phyloP scores from a whole-genome alignment of 2,329 filamentous ascomycete species.

The Stachybotrys elegans region DNA sequence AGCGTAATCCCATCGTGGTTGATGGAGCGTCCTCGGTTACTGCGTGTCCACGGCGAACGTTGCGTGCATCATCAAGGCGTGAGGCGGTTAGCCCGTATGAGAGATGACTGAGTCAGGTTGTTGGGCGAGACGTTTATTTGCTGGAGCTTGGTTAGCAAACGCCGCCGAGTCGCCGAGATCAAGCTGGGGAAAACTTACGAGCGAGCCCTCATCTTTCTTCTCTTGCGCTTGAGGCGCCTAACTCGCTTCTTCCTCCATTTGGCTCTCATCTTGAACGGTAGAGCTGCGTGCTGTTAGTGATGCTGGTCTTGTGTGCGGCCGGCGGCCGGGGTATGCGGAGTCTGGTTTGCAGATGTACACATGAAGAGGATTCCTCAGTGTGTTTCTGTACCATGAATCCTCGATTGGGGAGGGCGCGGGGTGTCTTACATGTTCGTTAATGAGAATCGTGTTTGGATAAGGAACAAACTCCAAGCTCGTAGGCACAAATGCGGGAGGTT shows the following conservation, averaged over 20 bases:
- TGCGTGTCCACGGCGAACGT: slow-evolving; percentile 13
- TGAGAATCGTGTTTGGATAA: slow-evolving; percentile 42
- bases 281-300: slow-evolving; percentile 21
- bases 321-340: too few relatives aligned
- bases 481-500: slow-evolving; percentile 23
- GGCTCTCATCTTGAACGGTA: slow-evolving; percentile 69
- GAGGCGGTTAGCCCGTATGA: slow-evolving; percentile 31
- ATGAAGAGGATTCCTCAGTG: too few relatives aligned
- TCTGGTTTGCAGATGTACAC: too few relatives aligned
- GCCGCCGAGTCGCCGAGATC: not conserved
- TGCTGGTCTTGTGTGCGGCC: too few relatives aligned
- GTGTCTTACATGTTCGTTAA: slow-evolving; percentile 34
- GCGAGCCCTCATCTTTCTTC: slow-evolving; percentile 98
- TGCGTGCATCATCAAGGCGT: slow-evolving; percentile 20
- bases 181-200: slow-evolving; percentile 73
- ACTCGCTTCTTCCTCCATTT: slow-evolving; percentile 99
- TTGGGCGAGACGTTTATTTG: slow-evolving; percentile 63
- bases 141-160: slow-evolving; percentile 37
- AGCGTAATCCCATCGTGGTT: slow-evolving; percentile 14
- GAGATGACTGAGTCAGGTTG: slow-evolving; percentile 50
- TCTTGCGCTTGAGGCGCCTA: slow-evolving; percentile 98
- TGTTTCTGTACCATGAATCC: too few relatives aligned
- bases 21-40: slow-evolving; percentile 2
- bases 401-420: too few relatives aligned
- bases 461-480: slow-evolving; percentile 26